Evolutionary conservation across 164 flowering plant genomes (phyloP).

Genomic region (Umbellularia californica): DNA sequence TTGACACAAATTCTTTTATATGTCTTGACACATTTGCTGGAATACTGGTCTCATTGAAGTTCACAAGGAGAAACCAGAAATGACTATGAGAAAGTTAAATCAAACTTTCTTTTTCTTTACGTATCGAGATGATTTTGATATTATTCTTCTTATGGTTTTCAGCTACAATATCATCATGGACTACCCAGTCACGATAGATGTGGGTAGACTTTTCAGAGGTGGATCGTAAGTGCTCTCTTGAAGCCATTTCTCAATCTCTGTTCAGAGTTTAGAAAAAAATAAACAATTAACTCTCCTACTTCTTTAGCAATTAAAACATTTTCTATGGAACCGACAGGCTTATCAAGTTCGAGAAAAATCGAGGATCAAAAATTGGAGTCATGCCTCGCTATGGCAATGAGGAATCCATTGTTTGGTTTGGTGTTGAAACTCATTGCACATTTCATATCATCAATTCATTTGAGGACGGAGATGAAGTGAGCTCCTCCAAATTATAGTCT

Average conservation of each 20-base stretch:
- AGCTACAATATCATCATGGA: slow-evolving; percentile 20
- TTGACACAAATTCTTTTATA: too few relatives aligned
- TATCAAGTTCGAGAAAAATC: slow-evolving; percentile 9
- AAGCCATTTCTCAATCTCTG: not conserved
- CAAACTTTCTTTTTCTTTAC: not conserved
- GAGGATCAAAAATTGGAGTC: slow-evolving; percentile 12
- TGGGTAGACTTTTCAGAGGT: not conserved
- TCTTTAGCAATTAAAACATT: not conserved
- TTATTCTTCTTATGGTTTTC: not conserved
- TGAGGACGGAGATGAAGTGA: slow-evolving; percentile 18
- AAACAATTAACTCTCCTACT: not conserved
- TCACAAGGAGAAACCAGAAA: not conserved
- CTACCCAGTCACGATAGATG: slow-evolving; percentile 8
- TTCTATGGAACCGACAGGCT: slow-evolving; percentile 7
- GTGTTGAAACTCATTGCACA: slow-evolving; percentile 9
- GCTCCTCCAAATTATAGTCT: not conserved
- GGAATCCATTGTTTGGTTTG: slow-evolving; percentile 15
- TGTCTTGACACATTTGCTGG: not conserved
- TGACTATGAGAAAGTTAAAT: not conserved
- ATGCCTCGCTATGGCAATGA: slow-evolving; percentile 16
- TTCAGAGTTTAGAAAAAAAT: not conserved
- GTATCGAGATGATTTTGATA: not conserved
- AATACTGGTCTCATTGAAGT: not conserved
- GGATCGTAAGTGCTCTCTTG: slow-evolving; percentile 5
- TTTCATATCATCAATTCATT: slow-evolving; percentile 17